Evolutionary conservation across 2,329 filamentous ascomycete genomes (phyloP).

Genomic region (Hymenotorrendiella dingleyae): DNA sequence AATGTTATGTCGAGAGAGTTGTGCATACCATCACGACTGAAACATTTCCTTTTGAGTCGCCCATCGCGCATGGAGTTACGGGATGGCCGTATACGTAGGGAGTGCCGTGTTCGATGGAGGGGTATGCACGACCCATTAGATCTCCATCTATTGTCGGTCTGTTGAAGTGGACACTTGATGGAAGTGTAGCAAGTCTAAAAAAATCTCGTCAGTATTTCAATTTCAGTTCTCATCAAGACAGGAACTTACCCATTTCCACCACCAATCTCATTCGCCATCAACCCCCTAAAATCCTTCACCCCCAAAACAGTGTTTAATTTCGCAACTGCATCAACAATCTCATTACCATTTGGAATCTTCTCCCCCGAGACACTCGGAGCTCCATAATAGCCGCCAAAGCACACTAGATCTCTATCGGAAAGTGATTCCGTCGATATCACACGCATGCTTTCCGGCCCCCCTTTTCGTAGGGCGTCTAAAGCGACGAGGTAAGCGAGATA

Average conservation of each 20-base stretch:
- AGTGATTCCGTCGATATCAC: constrained; percentile 26
- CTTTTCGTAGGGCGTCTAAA: constrained; percentile 26
- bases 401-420: constrained; percentile 24
- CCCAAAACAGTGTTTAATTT: constrained; percentile 32
- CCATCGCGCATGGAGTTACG: constrained; percentile 33
- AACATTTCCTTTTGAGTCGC: constrained; percentile 34
- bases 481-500: constrained; percentile 42
- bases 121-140: constrained; percentile 47
- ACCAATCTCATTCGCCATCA: constrained; percentile 56
- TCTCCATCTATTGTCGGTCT: constrained; percentile 47
- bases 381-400: constrained; percentile 25
- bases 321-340: constrained; percentile 35
- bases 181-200: constrained; percentile 43
- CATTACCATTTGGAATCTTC: constrained; percentile 30
- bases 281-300: constrained; percentile 30
- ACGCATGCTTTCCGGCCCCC: constrained; percentile 20
- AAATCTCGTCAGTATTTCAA: no score
- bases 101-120: constrained; percentile 33
- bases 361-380: constrained; percentile 29
- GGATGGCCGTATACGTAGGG: constrained; percentile 36
- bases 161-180: constrained; percentile 49
- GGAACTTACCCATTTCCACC: constrained; percentile 48
- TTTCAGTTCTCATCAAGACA: background rate
- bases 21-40: constrained; percentile 29
- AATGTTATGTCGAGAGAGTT: background rate